Base-by-base conservation (phyloP, 2,329 filamentous ascomycete species). In the Botrytis galanthina region DNA sequence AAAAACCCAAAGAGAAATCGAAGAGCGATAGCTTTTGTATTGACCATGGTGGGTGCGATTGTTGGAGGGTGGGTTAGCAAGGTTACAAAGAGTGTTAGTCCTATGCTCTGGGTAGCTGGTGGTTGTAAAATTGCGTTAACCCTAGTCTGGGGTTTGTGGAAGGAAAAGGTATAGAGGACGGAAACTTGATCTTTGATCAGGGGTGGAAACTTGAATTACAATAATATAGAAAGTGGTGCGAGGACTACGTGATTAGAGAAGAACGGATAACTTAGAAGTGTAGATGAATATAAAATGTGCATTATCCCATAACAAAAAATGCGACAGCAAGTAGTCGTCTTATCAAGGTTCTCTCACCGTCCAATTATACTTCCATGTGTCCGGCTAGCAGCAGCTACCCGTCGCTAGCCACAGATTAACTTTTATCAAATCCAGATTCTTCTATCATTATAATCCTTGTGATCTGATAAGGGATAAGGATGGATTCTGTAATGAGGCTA, bases 91-190 rank as follows among this genome's bases (percentile, higher is more conserved):
- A 87, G 86, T 3, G 87, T 85, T 2, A 67, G 61, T n/a, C 44
- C 73, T 5, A 73, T 74, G 71, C 73, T 86, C 46, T 87, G 85
- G 85, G 70, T 73, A 37, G 76, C 76, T 9, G 76, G 54, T 16
- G 72, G 63, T 14, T 74, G 91, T 63, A 92, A 92, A 82, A 76
- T 85, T 0, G 39, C 83, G 8, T 86, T 90, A 71, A 83, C 88
- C 0, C 20, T 87, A 1, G 81, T 85, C 0, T 92, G 90, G 90
- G 70, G 59, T n/a, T 57, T 57, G 4, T 68, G 66, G 66, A 68
- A 57, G n/a, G 26, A 37, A 35, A 54, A 57, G 46, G 48, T 22
- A 7, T 68, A 68, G 35, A 68, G 18, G 26, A 39, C 29, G 35
- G 12, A 42, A 22, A 18, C 16, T 29, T 9, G 35, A 54, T 37